Evolutionary conservation across 140 eudicot species (phyloP), one percentile per base, ranked within the genome.

Genomic region (Stevia rebaudiana): DNA sequence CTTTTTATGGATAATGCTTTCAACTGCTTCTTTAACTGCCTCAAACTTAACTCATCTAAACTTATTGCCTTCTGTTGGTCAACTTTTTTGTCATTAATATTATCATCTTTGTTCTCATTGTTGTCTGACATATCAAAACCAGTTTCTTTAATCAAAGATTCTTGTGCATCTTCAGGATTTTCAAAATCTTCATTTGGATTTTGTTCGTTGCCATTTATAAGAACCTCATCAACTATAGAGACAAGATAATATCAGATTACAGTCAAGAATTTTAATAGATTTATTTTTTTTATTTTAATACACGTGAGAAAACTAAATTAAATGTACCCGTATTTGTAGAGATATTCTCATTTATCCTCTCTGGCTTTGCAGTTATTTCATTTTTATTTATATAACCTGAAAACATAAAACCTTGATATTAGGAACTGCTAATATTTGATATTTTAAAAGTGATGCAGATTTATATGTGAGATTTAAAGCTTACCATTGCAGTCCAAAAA

Each of bases 1-100:
- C 3, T 28, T 53, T 63, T 72, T 1, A 72, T 72, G 3, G 65
- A 51, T 6, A 49, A 4, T 12, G 57, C 70, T 72, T 72, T 63
- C 71, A 72, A 21, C 30, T 52, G 64, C 48, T 63, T 72, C 59
- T 63, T 72, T 19, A 63, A 50, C 59, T 72, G 66, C 58, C 77
- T 28, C 0, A 63, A 18, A 53, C 59, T 52, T 1, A 0, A 17
- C 10, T 48, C 61, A 3, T 12, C 44, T 58, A 21, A 30, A 69
- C 58, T 69, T 65, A 9, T 49, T 2, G 30, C 31, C 52, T 59
- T 70, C 68, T 59, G 41, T 15, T 40, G 52, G 10, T 6, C 69
- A 22, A 11, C 36, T 25, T 36, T 18, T 18, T 37, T 41, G 35
- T 11, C 8, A 0, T 40, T 16, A 66, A 8, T 61, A 12, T 23